Base-by-base conservation (phyloP, 257 asterid species). In the Solanum chiquidenum region DNA sequence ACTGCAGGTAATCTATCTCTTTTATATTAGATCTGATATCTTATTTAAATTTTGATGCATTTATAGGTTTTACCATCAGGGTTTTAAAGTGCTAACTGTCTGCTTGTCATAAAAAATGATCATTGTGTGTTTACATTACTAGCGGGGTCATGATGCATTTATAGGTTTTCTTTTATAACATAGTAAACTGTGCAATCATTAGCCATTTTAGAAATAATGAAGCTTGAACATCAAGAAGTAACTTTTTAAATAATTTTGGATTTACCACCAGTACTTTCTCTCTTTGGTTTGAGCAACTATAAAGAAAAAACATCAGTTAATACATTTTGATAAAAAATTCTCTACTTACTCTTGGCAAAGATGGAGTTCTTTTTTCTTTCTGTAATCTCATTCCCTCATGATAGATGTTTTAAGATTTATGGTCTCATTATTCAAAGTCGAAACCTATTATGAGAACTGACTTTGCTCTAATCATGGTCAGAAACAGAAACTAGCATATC, bases 1-100 rank as follows among this genome's bases (percentile, higher is more conserved):
- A 73, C 90, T 96, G 92, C 94, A 94, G 98, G 99, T 96, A 46
- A 87, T 86, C 62, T 77, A 73, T 73, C 3, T 80, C 84, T 34
- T 33, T 38, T 55, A 52, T 35, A 38, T 44, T 72, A 72, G 31
- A 29, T 21, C 49, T 21, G 31, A 18, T 52, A 29, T 34, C 58
- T 49, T 33, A 46, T 46, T 80, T 46, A 8, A 2, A 16, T 44
- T 80, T 29, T 49, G 85, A 49, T 46, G 88, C 55, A 75, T 86
- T 31, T 72, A 18, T 38, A 86, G 71, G 87, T 71, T 69, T 68
- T 66, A 80, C 27, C 68, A 27, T 69, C 16, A 27, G 87, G 27
- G 44, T 86, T 62, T 37, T 60, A 25, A 31, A 68, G 6, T 62
- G 23, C 77, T 64, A n/a, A 68, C 68, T 84, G 34, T 84, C 62